phyloP scores from a whole-genome alignment of 148 eudicot genomes.

The Euryodendron excelsum region DNA sequence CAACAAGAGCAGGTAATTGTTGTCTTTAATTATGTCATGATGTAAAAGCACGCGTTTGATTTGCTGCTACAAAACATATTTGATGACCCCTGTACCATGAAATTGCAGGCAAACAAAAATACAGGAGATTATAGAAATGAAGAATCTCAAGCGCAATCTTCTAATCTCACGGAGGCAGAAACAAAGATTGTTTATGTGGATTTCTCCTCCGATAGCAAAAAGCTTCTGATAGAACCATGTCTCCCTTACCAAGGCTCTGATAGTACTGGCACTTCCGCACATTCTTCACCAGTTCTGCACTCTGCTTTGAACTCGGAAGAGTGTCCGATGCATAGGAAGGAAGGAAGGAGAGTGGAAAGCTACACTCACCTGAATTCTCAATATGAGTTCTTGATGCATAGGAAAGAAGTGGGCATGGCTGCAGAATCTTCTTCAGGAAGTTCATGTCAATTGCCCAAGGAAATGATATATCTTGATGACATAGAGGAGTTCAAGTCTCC shows the following conservation, averaged over 20 bases:
- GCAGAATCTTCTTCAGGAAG: constrained; percentile 32
- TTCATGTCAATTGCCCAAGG: constrained; percentile 22
- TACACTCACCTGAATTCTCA: background rate
- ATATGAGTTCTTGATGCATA: background rate
- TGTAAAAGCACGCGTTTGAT: background rate
- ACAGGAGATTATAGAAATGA: background rate
- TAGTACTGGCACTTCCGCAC: constrained; percentile 1
- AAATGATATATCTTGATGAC: constrained; percentile 44
- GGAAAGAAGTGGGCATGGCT: background rate
- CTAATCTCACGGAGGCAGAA: constrained; percentile 11
- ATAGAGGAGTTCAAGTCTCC: constrained; percentile 57
- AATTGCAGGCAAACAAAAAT: background rate
- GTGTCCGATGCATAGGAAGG: background rate
- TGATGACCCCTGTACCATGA: background rate
- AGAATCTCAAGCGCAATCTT: constrained; percentile 1
- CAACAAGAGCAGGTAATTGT: constrained; percentile 28
- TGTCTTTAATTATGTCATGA: too few species aligned
- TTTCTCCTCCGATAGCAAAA: too few species aligned
- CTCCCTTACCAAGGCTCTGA: too few species aligned
- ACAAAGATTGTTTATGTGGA: constrained; percentile 7
- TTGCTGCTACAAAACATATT: background rate
- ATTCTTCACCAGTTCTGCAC: constrained; percentile 16
- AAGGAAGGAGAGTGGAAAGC: background rate
- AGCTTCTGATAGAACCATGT: too few species aligned
- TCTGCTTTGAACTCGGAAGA: constrained; percentile 4